phyloP scores from a whole-genome alignment of 2,329 filamentous ascomycete genomes.

The Aspergillus sp. region DNA sequence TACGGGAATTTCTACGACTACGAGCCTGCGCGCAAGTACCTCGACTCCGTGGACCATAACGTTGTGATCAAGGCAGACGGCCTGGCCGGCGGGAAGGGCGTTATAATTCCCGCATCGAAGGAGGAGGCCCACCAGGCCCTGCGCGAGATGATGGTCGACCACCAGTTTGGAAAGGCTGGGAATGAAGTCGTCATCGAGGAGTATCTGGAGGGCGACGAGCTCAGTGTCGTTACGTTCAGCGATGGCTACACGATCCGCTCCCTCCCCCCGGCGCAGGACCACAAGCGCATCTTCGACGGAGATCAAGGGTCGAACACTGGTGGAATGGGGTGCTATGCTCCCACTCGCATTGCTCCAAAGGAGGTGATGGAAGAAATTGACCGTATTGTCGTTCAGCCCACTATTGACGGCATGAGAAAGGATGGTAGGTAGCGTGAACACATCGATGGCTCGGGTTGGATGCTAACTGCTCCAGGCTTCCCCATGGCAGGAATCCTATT shows the following conservation, averaged over 20 bases:
- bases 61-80: slow-evolving; percentile 93
- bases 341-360: slow-evolving; percentile 68
- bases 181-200: slow-evolving; percentile 94
- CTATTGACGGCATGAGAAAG: slow-evolving; percentile 74
- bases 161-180: slow-evolving; percentile 76
- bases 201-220: slow-evolving; percentile 80
- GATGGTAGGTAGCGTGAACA: slow-evolving; percentile 50
- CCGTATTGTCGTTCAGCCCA: slow-evolving; percentile 75
- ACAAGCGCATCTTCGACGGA: slow-evolving; percentile 88
- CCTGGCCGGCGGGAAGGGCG: slow-evolving; percentile 88
- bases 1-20: slow-evolving; percentile 84
- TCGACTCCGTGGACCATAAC: slow-evolving; percentile 60
- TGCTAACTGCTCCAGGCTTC: slow-evolving; percentile 19
- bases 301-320: slow-evolving; percentile 90
- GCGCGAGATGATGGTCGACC: slow-evolving; percentile 81
- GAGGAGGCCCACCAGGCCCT: slow-evolving; percentile 74
- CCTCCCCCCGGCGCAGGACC: slow-evolving; percentile 86
- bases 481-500: slow-evolving; percentile 38
- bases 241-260: slow-evolving; percentile 79
- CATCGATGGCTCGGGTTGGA: background rate
- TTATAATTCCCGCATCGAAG: slow-evolving; percentile 75
- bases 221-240: slow-evolving; percentile 83
- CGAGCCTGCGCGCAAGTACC: slow-evolving; percentile 61
- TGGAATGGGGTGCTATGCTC: slow-evolving; percentile 95
- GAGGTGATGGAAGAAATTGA: slow-evolving; percentile 72